Conservation (phyloP, 2,329 filamentous ascomycete species). For the Clonostachys solani region DNA sequence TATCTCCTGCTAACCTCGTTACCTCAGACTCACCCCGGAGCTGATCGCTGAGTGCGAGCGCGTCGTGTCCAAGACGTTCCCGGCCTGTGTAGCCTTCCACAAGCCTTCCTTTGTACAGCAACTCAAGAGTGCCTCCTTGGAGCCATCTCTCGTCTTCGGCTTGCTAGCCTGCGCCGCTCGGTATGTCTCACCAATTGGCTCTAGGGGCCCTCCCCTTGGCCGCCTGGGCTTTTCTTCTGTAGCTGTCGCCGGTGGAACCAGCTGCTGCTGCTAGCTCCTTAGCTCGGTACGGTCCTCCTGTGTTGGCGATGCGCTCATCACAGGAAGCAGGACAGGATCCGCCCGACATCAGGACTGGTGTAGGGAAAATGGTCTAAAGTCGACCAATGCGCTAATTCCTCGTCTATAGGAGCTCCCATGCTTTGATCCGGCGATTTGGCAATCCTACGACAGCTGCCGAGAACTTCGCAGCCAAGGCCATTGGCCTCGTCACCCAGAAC, state of each 20-base stretch:
- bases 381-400: constrained; percentile 7
- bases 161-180: constrained; percentile 53
- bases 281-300: too few relatives aligned
- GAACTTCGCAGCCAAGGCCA: constrained; percentile 54
- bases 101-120: constrained; percentile 59
- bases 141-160: constrained; percentile 53
- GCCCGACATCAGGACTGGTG: too few relatives aligned
- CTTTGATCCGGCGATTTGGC: constrained; percentile 54
- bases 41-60: constrained; percentile 55
- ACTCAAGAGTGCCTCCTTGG: constrained; percentile 51
- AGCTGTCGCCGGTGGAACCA: too few relatives aligned
- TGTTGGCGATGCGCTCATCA: too few relatives aligned
- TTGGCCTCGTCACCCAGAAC: constrained; percentile 51
- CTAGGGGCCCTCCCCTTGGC: too few relatives aligned
- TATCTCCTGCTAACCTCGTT: constrained; percentile 1
- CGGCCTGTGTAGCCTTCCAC: constrained; percentile 59
- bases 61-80: constrained; percentile 56
- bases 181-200: constrained; percentile 30
- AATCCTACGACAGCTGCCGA: constrained; percentile 51
- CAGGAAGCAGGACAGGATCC: too few relatives aligned
- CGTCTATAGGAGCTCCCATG: constrained; percentile 44
- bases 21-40: constrained; percentile 46
- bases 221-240: too few relatives aligned
- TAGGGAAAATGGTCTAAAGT: not conserved
- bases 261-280: too few relatives aligned